These are phyloP conservation scores for Brettanomyces naardenensis DNA, from an alignment of 805 yeast species.

Conservation along the genomic window DNA sequence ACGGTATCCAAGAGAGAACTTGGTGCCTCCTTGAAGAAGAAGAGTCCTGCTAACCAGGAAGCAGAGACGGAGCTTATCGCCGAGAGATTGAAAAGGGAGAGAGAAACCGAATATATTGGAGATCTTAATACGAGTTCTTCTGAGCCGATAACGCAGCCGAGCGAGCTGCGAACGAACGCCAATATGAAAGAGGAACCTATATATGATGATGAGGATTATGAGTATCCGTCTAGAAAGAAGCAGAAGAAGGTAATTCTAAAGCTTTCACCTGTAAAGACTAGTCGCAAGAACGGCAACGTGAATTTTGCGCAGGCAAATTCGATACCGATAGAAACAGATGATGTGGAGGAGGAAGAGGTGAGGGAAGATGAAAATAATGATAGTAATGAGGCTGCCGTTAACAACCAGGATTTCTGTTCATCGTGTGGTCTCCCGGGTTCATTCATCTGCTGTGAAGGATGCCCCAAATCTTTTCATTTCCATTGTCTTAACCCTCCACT, in stretches of 20 bases:
- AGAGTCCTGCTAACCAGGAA: slow-evolving; percentile 8
- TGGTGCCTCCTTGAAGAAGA: slow-evolving; percentile 8
- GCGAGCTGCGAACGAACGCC: slow-evolving; percentile 18
- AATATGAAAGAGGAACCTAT: not conserved
- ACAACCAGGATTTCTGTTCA: slow-evolving; percentile 86
- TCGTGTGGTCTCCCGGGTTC: slow-evolving; percentile 86
- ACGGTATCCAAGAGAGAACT: slow-evolving; percentile 48
- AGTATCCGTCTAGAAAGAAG: not conserved
- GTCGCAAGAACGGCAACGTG: slow-evolving; percentile 4
- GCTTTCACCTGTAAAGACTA: slow-evolving; percentile 1
- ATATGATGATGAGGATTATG: not conserved
- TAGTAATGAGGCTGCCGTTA: slow-evolving; percentile 13
- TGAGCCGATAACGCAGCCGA: slow-evolving; percentile 25
- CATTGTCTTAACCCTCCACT: slow-evolving; percentile 87
- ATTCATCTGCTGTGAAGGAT: slow-evolving; percentile 87
- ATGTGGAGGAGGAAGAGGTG: not conserved
- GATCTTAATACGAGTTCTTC: slow-evolving; percentile 27
- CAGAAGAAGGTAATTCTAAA: not conserved
- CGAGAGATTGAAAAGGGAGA: slow-evolving; percentile 8
- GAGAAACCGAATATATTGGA: slow-evolving; percentile 13
- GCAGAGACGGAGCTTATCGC: slow-evolving; percentile 8
- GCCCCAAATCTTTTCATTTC: slow-evolving; percentile 90
- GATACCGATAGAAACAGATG: not conserved
- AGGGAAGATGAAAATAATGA: not conserved
- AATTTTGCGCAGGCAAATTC: not conserved